Evolutionary conservation across 2,329 filamentous ascomycete species (phyloP).

Genomic region (Phialophora verrucosa): DNA sequence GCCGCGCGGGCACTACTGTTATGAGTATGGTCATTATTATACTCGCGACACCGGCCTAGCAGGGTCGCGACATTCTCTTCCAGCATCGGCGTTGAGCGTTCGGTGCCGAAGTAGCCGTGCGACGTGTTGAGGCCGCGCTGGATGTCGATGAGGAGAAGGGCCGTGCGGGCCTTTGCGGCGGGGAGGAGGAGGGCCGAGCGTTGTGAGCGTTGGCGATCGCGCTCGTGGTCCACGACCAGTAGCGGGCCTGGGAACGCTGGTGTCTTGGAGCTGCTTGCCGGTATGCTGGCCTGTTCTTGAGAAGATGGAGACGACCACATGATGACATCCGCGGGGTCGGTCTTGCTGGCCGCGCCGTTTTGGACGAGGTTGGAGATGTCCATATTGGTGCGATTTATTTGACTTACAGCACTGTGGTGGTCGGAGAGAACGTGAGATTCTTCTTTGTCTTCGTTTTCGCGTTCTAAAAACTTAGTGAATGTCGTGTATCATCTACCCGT

Average conservation of each 20-base stretch:
- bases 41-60: constrained; percentile 36
- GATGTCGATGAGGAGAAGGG: constrained; percentile 57
- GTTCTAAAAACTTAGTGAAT: not conserved
- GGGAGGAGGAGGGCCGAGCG: constrained; percentile 1
- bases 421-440: not conserved
- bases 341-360: not conserved
- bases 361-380: not conserved
- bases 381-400: not conserved
- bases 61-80: constrained; percentile 52
- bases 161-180: constrained; percentile 43
- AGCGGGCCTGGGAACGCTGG: not conserved
- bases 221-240: not conserved
- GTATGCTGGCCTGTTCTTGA: not conserved
- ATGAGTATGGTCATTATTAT: not conserved
- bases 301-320: not conserved
- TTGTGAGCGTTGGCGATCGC: not conserved
- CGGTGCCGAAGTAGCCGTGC: constrained; percentile 48
- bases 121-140: constrained; percentile 52
- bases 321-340: not conserved
- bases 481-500: not conserved
- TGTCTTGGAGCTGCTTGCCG: not conserved
- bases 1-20: not conserved
- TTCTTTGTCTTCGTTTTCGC: not conserved
- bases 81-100: constrained; percentile 53
- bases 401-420: not conserved